These are phyloP conservation scores for Lentinula lateritia DNA, from an alignment of 768 basidiomycete genomes.

Conservation along the genomic window DNA sequence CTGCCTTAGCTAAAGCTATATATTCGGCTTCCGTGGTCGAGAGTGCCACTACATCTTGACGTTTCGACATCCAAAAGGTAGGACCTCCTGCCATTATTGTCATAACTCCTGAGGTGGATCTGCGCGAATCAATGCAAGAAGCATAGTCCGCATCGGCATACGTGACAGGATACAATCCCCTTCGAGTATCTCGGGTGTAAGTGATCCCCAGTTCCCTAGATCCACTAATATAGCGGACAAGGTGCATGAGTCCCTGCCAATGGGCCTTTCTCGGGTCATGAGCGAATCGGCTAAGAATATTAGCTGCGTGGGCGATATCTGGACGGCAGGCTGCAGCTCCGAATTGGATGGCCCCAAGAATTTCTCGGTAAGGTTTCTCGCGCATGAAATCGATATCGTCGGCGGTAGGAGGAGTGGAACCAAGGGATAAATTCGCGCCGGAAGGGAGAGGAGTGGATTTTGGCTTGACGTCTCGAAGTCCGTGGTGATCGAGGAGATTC, in stretches of 20 bases:
- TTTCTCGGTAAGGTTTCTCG: conserved; percentile 6
- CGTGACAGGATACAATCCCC: no score
- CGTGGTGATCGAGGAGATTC: conserved; percentile 6
- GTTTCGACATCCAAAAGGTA: background rate
- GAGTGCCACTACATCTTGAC: background rate
- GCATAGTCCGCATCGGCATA: no score
- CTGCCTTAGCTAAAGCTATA: background rate
- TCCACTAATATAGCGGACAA: background rate
- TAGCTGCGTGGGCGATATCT: background rate
- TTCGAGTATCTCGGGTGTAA: background rate
- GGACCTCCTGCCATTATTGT: background rate
- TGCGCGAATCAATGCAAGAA: background rate
- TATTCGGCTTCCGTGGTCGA: background rate
- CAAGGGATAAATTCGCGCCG: background rate
- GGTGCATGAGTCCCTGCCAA: conserved; percentile 1
- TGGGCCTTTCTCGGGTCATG: conserved; percentile 1
- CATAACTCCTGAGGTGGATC: background rate
- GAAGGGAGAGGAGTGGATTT: conserved; percentile 9
- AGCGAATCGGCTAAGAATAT: background rate
- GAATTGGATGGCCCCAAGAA: conserved; percentile 4
- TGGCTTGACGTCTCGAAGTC: conserved; percentile 5
- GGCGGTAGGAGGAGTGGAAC: background rate
- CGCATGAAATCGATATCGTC: conserved; percentile 7
- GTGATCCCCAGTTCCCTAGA: background rate
- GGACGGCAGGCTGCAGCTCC: background rate